These are phyloP conservation scores for Rhodotorula graminis DNA, from an alignment of 768 basidiomycete species.

Conservation along the genomic window DNA sequence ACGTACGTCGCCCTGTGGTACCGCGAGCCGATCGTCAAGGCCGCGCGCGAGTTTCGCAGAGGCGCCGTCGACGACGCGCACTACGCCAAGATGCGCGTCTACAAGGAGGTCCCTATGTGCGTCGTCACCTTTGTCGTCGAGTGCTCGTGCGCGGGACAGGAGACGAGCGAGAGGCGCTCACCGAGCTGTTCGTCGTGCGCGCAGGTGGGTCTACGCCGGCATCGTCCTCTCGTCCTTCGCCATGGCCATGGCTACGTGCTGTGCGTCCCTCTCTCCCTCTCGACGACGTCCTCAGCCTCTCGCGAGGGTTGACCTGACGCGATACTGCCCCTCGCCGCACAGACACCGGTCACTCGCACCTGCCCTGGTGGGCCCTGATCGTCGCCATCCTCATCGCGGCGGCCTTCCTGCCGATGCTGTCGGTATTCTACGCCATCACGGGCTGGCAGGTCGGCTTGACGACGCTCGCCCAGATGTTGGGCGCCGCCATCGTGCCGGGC, in stretches of 20 bases:
- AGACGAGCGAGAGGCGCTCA: not conserved
- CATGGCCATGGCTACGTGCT: conserved; percentile 39
- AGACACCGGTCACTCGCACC: conserved; percentile 29
- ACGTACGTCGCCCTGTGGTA: conserved; percentile 36
- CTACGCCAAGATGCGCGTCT: conserved; percentile 11
- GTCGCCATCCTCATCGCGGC: conserved; percentile 55
- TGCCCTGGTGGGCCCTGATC: conserved; percentile 49
- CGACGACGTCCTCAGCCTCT: not conserved
- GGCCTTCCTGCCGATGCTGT: conserved; percentile 51
- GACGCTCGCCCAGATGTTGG: conserved; percentile 55
- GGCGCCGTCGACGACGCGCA: conserved; percentile 26
- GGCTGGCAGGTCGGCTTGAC: conserved; percentile 24
- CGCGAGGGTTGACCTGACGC: not conserved
- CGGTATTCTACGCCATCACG: conserved; percentile 25
- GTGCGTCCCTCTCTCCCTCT: not conserved
- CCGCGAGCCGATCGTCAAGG: conserved; percentile 19
- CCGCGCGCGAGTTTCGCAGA: conserved; percentile 28
- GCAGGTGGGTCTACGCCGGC: conserved; percentile 40
- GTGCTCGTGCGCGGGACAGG: not conserved
- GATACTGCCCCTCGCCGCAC: not conserved
- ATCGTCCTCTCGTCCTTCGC: conserved; percentile 36
- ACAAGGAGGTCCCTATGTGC: conserved; percentile 33
- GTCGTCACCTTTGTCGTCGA: not conserved
- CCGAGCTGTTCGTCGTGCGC: not conserved
- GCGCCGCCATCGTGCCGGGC: conserved; percentile 54